Percentiles rank a stretch among this genome's conserved stretches.
Conservation (phyloP, 192 early-diverging fungal genomes). For the Phlyctochytrium planicorne region DNA sequence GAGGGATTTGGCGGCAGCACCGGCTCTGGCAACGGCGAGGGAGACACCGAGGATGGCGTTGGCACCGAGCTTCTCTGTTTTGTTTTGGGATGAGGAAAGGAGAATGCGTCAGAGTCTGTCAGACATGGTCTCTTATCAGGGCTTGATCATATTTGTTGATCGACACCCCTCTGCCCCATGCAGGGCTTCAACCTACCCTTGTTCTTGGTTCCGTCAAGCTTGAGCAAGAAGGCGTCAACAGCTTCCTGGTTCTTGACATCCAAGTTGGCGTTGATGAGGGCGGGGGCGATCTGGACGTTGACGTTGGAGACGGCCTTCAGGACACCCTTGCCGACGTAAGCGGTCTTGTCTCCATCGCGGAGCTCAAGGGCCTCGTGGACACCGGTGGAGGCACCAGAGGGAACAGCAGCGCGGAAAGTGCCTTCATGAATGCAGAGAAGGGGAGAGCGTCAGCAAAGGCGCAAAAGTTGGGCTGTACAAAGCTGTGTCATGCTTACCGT, state of each 20-base stretch:
- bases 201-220: constrained; percentile 94
- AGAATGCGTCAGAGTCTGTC: not conserved
- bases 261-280: constrained; percentile 72
- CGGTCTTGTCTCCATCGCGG: constrained; percentile 80
- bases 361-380: constrained; percentile 99
- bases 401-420: constrained; percentile 95
- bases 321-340: constrained; percentile 96
- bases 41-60: constrained; percentile 99
- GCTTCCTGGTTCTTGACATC: constrained; percentile 83
- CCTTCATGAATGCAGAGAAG: constrained; percentile 39
- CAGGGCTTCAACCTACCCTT: constrained; percentile 56
- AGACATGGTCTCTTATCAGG: not conserved
- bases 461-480: not conserved
- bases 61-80: constrained; percentile 79
- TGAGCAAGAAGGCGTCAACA: constrained; percentile 87
- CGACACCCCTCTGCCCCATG: no score
- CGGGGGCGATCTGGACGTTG: constrained; percentile 84
- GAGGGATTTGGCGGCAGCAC: constrained; percentile 82
- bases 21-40: constrained; percentile 92
- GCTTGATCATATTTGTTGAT: not conserved
- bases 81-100: not conserved
- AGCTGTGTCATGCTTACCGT: no score
- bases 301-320: constrained; percentile 88
- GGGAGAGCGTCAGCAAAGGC: not conserved
- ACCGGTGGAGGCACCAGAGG: constrained; percentile 98